phyloP scores from a whole-genome alignment of 2,329 filamentous ascomycete species.

The Proliferodiscus dingleyae region DNA sequence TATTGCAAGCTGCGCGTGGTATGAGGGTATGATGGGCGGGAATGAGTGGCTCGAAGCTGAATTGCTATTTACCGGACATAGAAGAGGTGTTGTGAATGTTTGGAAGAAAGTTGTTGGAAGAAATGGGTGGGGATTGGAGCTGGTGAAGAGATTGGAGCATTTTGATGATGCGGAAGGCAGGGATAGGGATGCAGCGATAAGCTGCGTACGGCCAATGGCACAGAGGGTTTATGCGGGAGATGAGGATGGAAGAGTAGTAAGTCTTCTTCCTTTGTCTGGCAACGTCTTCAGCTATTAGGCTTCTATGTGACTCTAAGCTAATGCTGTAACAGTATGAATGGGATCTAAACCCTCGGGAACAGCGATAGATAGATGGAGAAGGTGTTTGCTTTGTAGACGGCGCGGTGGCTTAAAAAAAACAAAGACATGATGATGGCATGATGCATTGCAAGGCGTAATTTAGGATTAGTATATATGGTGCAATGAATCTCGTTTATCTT shows the following conservation, averaged over 20 bases:
- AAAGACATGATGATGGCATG: no score
- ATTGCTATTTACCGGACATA: conserved; percentile 85
- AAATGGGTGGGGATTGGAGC: conserved; percentile 69
- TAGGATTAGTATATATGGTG: no score
- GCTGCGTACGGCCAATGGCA: conserved; percentile 78
- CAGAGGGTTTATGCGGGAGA: conserved; percentile 88
- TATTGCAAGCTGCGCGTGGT: conserved; percentile 81
- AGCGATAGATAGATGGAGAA: no score
- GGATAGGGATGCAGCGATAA: conserved; percentile 66
- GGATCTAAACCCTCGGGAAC: conserved; percentile 33
- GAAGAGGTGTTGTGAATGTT: conserved; percentile 76
- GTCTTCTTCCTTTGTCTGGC: conserved; percentile 32
- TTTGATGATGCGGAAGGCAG: conserved; percentile 38
- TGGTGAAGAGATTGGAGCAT: conserved; percentile 79
- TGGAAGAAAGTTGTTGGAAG: conserved; percentile 50
- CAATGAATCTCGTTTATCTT: no score
- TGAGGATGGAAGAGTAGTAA: conserved; percentile 84
- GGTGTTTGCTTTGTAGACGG: no score
- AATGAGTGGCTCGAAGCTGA: conserved; percentile 90
- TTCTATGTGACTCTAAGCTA: neutral
- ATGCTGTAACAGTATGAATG: conserved; percentile 24
- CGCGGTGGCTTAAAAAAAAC: no score
- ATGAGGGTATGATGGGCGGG: conserved; percentile 84
- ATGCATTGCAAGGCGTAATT: no score
- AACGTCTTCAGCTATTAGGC: neutral